phyloP scores from a whole-genome alignment of 768 basidiomycete species.

The Tylopilus rubrobrunneus region DNA sequence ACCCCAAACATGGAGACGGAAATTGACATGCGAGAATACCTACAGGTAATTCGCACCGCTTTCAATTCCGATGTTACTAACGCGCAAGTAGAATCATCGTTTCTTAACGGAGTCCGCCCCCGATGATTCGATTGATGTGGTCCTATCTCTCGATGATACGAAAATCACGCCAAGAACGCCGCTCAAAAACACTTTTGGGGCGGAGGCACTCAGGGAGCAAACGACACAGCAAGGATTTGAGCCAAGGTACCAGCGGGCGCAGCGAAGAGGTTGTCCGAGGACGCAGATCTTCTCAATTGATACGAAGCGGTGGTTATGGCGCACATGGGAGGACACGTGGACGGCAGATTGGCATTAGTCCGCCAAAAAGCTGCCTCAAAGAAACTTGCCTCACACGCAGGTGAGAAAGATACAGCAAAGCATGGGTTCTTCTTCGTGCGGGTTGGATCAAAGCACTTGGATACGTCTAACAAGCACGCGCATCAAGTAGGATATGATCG shows the following conservation, averaged over 20 bases:
- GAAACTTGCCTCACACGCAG: neutral
- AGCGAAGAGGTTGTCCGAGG: neutral
- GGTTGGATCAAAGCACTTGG: conserved; percentile 21
- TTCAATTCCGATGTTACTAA: conserved; percentile 1
- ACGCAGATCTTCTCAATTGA: neutral
- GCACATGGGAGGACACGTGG: neutral
- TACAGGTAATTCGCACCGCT: conserved; percentile 46
- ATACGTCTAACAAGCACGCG: neutral
- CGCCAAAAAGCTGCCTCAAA: neutral
- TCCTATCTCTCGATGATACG: conserved; percentile 14
- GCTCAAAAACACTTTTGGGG: conserved; percentile 18
- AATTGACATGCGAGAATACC: conserved; percentile 70
- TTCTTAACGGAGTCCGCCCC: conserved; percentile 27
- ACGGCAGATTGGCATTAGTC: neutral
- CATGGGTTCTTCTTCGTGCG: conserved; percentile 22
- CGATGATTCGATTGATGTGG: neutral
- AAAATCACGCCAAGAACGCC: conserved; percentile 15
- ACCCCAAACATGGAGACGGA: conserved; percentile 62
- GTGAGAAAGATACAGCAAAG: conserved; percentile 28
- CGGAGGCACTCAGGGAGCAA: conserved; percentile 12
- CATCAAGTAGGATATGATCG: conserved; percentile 23
- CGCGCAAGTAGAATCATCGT: conserved; percentile 30
- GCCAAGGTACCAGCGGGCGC: neutral
- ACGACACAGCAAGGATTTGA: conserved; percentile 4
- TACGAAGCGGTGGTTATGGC: neutral